A percentile compares a stretch with the other conserved stretches of the same genome.
Evolutionary conservation across 176 grass and related monocot genomes (phyloP).

Genomic region (Oryza brachyantha): DNA sequence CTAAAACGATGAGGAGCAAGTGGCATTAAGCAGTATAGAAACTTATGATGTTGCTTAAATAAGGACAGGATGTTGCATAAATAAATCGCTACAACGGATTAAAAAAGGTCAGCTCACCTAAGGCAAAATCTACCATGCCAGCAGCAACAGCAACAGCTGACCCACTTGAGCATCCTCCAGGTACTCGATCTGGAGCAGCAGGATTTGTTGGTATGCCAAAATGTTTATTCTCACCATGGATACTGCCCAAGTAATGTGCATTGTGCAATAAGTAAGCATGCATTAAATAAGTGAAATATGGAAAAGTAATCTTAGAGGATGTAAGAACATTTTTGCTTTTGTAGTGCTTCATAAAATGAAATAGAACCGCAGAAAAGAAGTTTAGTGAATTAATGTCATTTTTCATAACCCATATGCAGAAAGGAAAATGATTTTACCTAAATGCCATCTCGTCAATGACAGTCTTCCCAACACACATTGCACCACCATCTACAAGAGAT

Average conservation of each 20-base stretch:
- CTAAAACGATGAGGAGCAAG: not conserved
- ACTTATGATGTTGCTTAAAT: not conserved
- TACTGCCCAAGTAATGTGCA: constrained; percentile 43
- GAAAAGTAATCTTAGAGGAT: not conserved
- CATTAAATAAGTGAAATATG: not conserved
- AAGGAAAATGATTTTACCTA: constrained; percentile 43
- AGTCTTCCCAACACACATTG: constrained; percentile 90
- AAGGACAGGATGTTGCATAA: not conserved
- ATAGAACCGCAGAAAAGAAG: not conserved
- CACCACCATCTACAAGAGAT: constrained; percentile 71
- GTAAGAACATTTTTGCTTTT: not conserved
- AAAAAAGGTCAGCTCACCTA: constrained; percentile 51
- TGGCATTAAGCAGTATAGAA: constrained; percentile 17
- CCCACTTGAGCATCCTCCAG: constrained; percentile 95
- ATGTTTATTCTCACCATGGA: constrained; percentile 85
- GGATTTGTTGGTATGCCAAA: constrained; percentile 89
- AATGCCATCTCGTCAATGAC: constrained; percentile 95
- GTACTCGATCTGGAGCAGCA: constrained; percentile 49
- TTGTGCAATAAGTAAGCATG: constrained; percentile 22
- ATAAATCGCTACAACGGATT: not conserved
- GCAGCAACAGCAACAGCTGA: constrained; percentile 90
- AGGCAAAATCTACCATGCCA: constrained; percentile 91
- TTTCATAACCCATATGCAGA: not conserved
- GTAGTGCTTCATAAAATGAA: not conserved
- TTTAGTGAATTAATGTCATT: not conserved